Conservation (phyloP, 164 flowering plant species). For the Magnolia sinica region DNA sequence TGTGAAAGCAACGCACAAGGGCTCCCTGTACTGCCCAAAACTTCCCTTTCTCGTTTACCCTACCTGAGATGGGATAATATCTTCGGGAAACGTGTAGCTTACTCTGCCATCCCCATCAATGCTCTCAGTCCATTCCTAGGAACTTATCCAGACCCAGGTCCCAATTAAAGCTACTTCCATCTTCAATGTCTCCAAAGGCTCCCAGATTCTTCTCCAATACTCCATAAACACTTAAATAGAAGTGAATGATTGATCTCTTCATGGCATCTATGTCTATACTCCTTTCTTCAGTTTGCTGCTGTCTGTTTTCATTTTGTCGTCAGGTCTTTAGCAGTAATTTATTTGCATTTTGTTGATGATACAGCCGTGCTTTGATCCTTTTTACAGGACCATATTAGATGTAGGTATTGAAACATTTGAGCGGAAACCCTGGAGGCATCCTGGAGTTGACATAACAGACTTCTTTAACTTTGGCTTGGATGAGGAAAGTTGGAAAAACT, state of each 20-base stretch:
- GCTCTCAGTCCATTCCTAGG: background rate
- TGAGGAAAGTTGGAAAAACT: conserved; percentile 66
- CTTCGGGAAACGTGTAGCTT: too few relatives aligned
- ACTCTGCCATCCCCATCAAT: too few relatives aligned
- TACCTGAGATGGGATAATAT: background rate
- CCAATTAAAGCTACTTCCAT: background rate
- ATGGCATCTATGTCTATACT: background rate
- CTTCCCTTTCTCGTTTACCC: background rate
- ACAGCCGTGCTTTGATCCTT: conserved; percentile 8
- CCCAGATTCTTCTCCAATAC: background rate
- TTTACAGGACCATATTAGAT: conserved; percentile 51
- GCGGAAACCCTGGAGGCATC: conserved; percentile 57
- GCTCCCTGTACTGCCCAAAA: background rate
- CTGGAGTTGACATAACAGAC: conserved; percentile 55
- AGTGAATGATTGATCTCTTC: background rate
- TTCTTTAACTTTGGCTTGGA: conserved; percentile 63
- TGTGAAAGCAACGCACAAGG: background rate
- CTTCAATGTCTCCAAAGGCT: background rate
- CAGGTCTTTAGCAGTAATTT: background rate
- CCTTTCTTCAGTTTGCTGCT: background rate
- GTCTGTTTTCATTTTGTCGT: background rate
- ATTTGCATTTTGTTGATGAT: background rate
- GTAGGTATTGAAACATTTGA: conserved; percentile 43
- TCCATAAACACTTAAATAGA: background rate
- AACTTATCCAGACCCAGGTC: background rate